Percentiles rank a stretch among this genome's conserved stretches.
phyloP scores from a whole-genome alignment of 257 asterid genomes.

The Ophiorrhiza pumila region DNA sequence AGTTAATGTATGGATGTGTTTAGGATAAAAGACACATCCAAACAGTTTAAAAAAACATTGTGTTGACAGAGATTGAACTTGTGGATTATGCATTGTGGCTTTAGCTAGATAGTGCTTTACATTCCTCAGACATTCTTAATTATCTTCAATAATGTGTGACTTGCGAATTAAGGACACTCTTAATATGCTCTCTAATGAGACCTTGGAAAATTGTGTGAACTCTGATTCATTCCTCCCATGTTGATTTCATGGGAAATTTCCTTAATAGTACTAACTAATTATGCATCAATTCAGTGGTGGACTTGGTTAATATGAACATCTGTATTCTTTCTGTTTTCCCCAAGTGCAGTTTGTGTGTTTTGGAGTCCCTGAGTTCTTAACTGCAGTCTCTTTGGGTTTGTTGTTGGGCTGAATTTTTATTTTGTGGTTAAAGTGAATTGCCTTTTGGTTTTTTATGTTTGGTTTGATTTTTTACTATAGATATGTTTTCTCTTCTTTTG shows the following conservation, averaged over 20 bases:
- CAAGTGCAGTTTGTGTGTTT: no score
- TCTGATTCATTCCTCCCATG: neutral
- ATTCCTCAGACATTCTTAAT: constrained; percentile 10
- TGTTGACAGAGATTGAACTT: constrained; percentile 29
- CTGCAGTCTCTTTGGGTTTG: no score
- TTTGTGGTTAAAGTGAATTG: no score
- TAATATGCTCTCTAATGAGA: neutral
- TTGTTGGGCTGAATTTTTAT: no score
- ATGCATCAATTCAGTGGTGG: neutral
- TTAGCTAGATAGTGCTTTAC: neutral
- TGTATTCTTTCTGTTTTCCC: no score
- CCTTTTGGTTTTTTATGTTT: no score
- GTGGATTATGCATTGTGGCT: constrained; percentile 18
- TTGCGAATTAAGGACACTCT: constrained; percentile 23
- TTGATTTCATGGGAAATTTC: neutral
- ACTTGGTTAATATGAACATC: neutral
- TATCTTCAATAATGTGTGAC: constrained; percentile 25
- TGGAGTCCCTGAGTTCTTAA: no score
- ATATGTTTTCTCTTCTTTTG: no score
- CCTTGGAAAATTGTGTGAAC: neutral
- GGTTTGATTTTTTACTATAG: no score
- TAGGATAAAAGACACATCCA: constrained; percentile 6
- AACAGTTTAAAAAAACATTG: constrained; percentile 23
- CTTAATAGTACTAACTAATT: neutral
- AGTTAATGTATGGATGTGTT: constrained; percentile 7